These are phyloP conservation scores for Spirogloea muscicola DNA, from an alignment of 139 green algal genomes.

Conservation along the genomic window DNA sequence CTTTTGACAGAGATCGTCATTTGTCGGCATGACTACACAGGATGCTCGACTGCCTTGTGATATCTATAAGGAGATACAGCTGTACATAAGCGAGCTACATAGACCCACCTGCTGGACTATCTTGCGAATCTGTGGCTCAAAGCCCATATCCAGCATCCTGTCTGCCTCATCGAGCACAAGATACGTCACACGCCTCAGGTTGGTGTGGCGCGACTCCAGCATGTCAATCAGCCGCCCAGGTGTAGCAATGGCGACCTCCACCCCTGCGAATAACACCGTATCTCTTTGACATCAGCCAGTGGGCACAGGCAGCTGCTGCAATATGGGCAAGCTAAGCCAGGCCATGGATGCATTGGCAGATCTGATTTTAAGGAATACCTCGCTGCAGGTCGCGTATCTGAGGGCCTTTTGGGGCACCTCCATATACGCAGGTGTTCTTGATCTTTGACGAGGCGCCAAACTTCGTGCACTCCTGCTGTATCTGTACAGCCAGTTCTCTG, in stretches of 20 bases:
- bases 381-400: conserved; percentile 43
- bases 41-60: no score
- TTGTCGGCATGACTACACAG: neutral
- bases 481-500: conserved; percentile 51
- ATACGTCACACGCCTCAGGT: conserved; percentile 52
- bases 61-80: no score
- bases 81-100: no score
- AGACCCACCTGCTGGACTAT: conserved; percentile 12
- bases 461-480: conserved; percentile 40
- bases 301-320: neutral
- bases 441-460: conserved; percentile 26
- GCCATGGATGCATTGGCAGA: neutral
- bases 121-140: conserved; percentile 83
- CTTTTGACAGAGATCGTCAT: neutral
- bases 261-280: neutral
- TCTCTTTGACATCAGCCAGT: neutral
- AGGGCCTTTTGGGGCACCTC: conserved; percentile 36
- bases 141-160: conserved; percentile 94
- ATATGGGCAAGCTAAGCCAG: neutral
- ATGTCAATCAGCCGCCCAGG: conserved; percentile 86
- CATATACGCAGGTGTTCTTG: conserved; percentile 42
- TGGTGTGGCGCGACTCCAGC: conserved; percentile 59
- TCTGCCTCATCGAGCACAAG: conserved; percentile 88
- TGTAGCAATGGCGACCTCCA: conserved; percentile 79
- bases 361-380: conserved; percentile 6